Conservation (phyloP, 768 basidiomycete genomes). For the Kwoniella dendrophila region DNA sequence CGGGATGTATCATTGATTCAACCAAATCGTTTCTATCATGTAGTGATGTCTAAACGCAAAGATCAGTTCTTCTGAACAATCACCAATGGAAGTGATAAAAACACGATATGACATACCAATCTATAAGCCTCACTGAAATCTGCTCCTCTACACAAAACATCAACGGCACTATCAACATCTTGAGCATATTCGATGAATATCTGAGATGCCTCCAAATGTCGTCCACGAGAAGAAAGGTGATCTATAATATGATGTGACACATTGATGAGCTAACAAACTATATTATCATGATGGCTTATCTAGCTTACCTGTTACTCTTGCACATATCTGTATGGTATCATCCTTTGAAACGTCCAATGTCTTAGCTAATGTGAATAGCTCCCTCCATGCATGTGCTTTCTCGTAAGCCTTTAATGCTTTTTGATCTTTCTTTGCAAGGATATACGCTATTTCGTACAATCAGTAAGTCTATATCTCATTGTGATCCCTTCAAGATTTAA, state of each 20-base stretch:
- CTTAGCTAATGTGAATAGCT: constrained; percentile 78
- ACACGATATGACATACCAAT: constrained; percentile 62
- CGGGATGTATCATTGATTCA: constrained; percentile 74
- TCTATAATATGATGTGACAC: constrained; percentile 60
- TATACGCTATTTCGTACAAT: constrained; percentile 63
- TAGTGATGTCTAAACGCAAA: constrained; percentile 3
- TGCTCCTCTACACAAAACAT: constrained; percentile 76
- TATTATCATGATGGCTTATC: too few species aligned
- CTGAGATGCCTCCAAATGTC: constrained; percentile 74
- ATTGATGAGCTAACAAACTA: neutral
- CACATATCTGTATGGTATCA: constrained; percentile 67
- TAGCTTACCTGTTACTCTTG: constrained; percentile 74
- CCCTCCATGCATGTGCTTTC: constrained; percentile 84
- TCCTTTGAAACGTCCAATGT: constrained; percentile 62
- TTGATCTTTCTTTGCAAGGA: constrained; percentile 64
- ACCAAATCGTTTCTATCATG: constrained; percentile 66
- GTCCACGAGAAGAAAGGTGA: constrained; percentile 76
- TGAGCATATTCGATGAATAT: constrained; percentile 81
- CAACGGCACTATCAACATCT: constrained; percentile 75
- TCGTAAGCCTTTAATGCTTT: constrained; percentile 90
- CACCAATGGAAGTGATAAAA: neutral
- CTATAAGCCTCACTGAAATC: constrained; percentile 86
- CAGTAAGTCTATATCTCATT: constrained; percentile 7
- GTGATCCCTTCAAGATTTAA: neutral
- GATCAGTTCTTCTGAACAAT: neutral